These are phyloP conservation scores for Candida yuanshanica DNA, from an alignment of 805 yeast genomes.

Conservation along the genomic window DNA sequence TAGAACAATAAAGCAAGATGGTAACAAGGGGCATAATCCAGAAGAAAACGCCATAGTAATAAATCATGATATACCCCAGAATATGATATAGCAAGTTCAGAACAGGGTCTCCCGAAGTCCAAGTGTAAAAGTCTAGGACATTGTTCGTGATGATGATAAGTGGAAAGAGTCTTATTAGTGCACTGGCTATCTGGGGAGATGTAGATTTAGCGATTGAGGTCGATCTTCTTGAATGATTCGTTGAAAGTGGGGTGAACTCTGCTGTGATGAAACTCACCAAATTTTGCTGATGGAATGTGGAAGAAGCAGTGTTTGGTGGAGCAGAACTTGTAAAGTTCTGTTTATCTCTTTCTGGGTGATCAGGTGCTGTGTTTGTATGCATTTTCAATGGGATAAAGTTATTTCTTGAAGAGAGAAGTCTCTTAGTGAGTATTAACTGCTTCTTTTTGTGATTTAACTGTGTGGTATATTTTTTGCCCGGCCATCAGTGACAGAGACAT, in stretches of 20 bases:
- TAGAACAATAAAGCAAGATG: constrained; percentile 29
- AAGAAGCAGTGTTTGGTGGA: background rate
- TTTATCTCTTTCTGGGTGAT: background rate
- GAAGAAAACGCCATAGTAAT: constrained; percentile 27
- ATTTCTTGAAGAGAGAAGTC: no score
- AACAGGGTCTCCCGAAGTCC: constrained; percentile 42
- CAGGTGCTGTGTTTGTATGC: no score
- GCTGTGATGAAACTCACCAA: background rate
- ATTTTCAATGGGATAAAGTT: no score
- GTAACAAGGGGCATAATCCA: constrained; percentile 30
- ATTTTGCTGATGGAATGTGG: background rate
- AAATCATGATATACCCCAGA: constrained; percentile 29
- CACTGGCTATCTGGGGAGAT: background rate
- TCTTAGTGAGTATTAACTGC: no score
- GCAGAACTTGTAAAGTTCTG: background rate
- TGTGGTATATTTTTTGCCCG: no score
- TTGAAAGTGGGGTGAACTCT: background rate
- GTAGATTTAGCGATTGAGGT: background rate
- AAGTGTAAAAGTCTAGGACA: constrained; percentile 37
- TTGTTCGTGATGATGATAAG: constrained; percentile 37
- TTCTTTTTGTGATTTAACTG: no score
- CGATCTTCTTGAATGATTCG: background rate
- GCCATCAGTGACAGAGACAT: no score
- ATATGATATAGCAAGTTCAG: constrained; percentile 35
- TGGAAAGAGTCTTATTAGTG: constrained; percentile 38